Conservation (phyloP, 2,329 filamentous ascomycete genomes). For the Colletotrichum trifolii region DNA sequence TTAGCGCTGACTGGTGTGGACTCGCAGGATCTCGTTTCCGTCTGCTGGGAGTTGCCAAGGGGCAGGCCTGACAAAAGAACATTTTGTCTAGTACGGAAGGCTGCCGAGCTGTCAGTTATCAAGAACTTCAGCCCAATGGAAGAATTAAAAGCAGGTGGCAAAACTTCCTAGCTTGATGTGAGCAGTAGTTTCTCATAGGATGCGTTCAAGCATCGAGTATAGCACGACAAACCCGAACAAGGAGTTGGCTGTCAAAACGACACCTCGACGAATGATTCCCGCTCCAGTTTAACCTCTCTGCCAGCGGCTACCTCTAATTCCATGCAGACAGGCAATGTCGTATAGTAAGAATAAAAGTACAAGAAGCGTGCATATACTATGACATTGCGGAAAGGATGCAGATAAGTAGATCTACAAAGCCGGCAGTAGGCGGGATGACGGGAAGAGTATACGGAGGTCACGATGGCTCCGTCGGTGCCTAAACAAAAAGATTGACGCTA, state of each 20-base stretch:
- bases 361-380: too few relatives aligned
- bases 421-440: not conserved
- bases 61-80: not conserved
- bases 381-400: too few relatives aligned
- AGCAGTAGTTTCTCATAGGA: not conserved
- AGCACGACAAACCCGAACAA: too few relatives aligned
- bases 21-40: slow-evolving; percentile 1
- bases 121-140: not conserved
- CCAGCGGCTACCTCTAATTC: too few relatives aligned
- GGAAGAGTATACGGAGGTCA: not conserved
- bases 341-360: too few relatives aligned
- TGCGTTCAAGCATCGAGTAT: not conserved
- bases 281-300: too few relatives aligned
- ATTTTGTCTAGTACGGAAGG: not conserved
- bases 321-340: too few relatives aligned
- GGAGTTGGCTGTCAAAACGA: too few relatives aligned
- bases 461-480: too few relatives aligned
- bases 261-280: too few relatives aligned
- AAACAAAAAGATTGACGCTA: too few relatives aligned
- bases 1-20: not conserved
- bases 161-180: not conserved
- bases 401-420: too few relatives aligned
- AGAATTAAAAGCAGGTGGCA: not conserved
- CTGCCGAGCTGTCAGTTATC: slow-evolving; percentile 3
- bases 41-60: slow-evolving; percentile 1